Base-by-base conservation (phyloP, 768 basidiomycete species). In the Bullera alba region DNA sequence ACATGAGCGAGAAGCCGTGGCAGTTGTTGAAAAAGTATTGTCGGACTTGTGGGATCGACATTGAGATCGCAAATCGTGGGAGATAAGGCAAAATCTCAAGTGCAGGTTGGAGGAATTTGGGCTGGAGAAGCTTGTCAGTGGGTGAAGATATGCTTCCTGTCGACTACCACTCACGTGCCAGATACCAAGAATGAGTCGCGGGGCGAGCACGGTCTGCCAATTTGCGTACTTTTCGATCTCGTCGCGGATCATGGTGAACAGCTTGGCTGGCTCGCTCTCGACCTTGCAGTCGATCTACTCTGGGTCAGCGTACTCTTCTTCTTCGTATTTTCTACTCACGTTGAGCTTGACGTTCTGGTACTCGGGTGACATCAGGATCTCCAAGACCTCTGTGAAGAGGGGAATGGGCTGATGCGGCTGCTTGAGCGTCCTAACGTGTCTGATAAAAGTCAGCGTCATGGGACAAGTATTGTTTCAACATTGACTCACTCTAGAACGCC, bases 11-110 rank as follows among this genome's bases (percentile, higher is more conserved):
- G 73, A 97, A 95, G 41, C 83, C 83, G 50, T 91, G 79, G 51
- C 87, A 87, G 49, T 83, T 79, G 10, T 83, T 74, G 87, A 88
- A 97, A 69, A 97, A 99, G 73, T 85, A 93, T 66, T 81, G 79
- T 54, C 85, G 78, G 43, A 90, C 87, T 56, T 87, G 74, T 10
- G 77, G 70, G 16, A 83, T 78, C 54, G 82, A 85, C 52, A 77
- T 70, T 14, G 89, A 89, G 58, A 97, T 95, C 67, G 91, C 83
- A 39, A 85, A 86, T 28, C 89, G 79, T 34, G 82, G 81, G 70
- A 86, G 85, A 68, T 87, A 89, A 19, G 89, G 86, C 25, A 99
- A 74, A 50, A 81, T 77, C 19, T 75, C 75, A 73, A 83, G 82
- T 4, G 93, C 93, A 32, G 81, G 81, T 5, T 74, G 76, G 38